These are phyloP conservation scores for Xylariales sp. DNA, from an alignment of 2,329 filamentous ascomycete species.

Conservation along the genomic window DNA sequence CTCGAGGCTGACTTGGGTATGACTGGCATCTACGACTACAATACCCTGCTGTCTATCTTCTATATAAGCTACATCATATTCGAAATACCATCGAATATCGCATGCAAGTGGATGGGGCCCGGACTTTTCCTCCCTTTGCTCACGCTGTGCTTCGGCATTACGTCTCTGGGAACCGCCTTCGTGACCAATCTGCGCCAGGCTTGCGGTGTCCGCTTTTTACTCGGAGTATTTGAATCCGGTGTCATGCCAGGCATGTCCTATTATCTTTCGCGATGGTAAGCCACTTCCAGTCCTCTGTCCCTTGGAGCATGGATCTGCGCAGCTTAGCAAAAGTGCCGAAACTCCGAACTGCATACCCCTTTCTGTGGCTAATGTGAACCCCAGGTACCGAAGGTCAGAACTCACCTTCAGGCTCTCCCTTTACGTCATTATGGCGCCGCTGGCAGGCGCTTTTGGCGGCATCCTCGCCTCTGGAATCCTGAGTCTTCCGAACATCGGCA, in stretches of 20 bases:
- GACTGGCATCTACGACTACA: slow-evolving; percentile 58
- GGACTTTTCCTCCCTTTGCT: slow-evolving; percentile 65
- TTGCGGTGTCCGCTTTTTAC: slow-evolving; percentile 61
- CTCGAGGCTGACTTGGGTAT: slow-evolving; percentile 58
- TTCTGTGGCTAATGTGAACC: too few species aligned
- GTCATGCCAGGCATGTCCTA: slow-evolving; percentile 72
- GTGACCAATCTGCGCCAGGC: slow-evolving; percentile 47
- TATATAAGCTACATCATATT: slow-evolving; percentile 71
- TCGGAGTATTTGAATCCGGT: slow-evolving; percentile 67
- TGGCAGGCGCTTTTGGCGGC: slow-evolving; percentile 68
- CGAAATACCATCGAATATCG: slow-evolving; percentile 64
- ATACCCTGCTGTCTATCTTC: slow-evolving; percentile 62
- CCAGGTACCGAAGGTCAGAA: background rate
- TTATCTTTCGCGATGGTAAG: slow-evolving; percentile 61
- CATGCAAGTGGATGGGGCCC: slow-evolving; percentile 67
- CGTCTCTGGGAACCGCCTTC: slow-evolving; percentile 62
- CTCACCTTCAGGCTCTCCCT: slow-evolving; percentile 58
- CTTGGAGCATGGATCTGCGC: too few species aligned
- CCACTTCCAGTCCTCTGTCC: too few species aligned
- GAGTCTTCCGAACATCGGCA: slow-evolving; percentile 48
- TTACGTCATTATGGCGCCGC: slow-evolving; percentile 66
- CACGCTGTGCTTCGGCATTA: slow-evolving; percentile 58
- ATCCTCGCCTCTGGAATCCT: slow-evolving; percentile 62
- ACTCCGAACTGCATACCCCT: slow-evolving; percentile 64
- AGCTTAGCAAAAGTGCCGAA: slow-evolving; percentile 42